Base-by-base conservation (phyloP, 495 filamentous ascomycete species). In the Podospora conica region DNA sequence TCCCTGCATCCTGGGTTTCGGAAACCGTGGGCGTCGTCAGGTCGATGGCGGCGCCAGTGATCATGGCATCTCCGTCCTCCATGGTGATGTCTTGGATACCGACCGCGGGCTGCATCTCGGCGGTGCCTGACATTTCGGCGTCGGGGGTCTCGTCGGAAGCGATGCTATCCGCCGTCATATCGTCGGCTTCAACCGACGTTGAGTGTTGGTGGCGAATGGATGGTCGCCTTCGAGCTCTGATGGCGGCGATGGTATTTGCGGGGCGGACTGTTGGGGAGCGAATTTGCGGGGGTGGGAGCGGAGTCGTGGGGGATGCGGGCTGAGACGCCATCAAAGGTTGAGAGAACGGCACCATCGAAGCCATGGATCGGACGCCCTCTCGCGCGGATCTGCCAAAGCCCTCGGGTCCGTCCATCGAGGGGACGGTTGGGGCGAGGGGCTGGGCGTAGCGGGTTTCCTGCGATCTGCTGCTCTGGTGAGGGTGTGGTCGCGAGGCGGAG, bases 281-380 rank as follows among this genome's bases (percentile, higher is more conserved):
- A 57, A 81, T 73, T 57, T 83, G 82, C 1, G 80, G 76, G 0
- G 87, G 88, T 53, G 90, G 90, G 60, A 90, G 84, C 10, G 94
- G 95, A 1, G 95, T 98, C 11, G 93, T 96, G 1, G 95, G 95
- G 10, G 94, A 97, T 62, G 92, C 90, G 1, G 95, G 95, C 71
- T 97, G 95, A 9, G 95, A 97, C 24, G 87, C 84, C 60, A 92
- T 79, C 22, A 88, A 88, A 2, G 86, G 82, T 58, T 91, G 86
- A 58, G 91, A 77, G 9, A 88, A 85, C 2, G 92, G 88, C 29
- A 91, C 77, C 86, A 96, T 95, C 64, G 91, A 94, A 12, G 90
- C 90, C 20, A 97, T 83, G 9, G 40, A 48, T 59, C 94, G 87
- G 70, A 97, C 94, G 48, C 84, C 83, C 73, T 97, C 93, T 64